Percentiles rank a stretch among this genome's conserved stretches.
These are phyloP conservation scores for Penicillium glabrum DNA, from an alignment of 2,329 filamentous ascomycete species.

Conservation along the genomic window DNA sequence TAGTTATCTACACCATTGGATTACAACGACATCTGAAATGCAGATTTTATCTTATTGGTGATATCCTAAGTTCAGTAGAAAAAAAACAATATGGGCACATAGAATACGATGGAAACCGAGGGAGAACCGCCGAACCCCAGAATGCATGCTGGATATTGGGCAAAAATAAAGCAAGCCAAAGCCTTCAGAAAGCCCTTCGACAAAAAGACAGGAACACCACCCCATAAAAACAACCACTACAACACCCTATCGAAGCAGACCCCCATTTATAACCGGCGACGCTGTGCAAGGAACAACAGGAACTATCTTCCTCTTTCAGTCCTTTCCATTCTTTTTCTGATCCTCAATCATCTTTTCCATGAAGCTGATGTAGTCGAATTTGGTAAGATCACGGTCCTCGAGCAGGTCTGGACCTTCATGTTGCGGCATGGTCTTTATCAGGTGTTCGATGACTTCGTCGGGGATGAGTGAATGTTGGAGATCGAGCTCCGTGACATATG, in stretches of 20 bases:
- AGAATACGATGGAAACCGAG: constrained; percentile 9
- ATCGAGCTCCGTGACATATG: constrained; percentile 97
- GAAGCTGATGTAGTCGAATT: constrained; percentile 95
- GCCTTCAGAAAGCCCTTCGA: constrained; percentile 2
- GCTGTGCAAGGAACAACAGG: constrained; percentile 20
- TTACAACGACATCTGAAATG: background rate
- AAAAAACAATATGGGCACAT: constrained; percentile 15
- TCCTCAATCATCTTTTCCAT: constrained; percentile 80
- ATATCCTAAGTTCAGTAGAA: constrained; percentile 15
- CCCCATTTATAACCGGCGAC: constrained; percentile 20
- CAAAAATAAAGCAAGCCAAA: constrained; percentile 10
- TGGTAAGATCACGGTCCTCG: constrained; percentile 77
- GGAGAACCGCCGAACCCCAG: constrained; percentile 22
- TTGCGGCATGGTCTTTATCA: constrained; percentile 80
- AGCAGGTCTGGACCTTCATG: constrained; percentile 84
- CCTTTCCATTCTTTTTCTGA: constrained; percentile 28
- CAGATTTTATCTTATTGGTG: constrained; percentile 11
- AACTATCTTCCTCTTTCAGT: constrained; percentile 19
- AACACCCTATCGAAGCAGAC: constrained; percentile 22
- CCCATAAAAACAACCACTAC: constrained; percentile 14
- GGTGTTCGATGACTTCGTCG: constrained; percentile 93
- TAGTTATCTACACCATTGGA: background rate
- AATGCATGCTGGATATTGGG: constrained; percentile 29
- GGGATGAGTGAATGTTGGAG: constrained; percentile 91
- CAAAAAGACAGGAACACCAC: constrained; percentile 9